A percentile compares a stretch with the other conserved stretches of the same genome.
phyloP scores from a whole-genome alignment of 345 rosid genomes.

The Ceriops decandra region DNA sequence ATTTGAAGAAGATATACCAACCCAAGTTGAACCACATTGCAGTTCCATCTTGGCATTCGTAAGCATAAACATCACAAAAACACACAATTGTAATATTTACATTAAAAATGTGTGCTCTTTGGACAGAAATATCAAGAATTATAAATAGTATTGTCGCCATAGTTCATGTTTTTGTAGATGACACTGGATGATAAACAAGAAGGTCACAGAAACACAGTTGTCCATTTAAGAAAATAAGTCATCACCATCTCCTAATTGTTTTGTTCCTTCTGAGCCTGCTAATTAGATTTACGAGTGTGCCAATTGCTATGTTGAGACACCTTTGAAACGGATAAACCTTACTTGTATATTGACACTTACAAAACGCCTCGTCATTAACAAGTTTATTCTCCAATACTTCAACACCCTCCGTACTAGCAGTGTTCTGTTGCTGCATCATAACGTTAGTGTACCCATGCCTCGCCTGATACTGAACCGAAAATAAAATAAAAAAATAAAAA shows the following conservation, averaged over 20 bases:
- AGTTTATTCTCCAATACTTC: constrained; percentile 53
- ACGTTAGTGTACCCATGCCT: constrained; percentile 62
- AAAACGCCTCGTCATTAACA: constrained; percentile 40
- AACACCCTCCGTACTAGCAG: constrained; percentile 54
- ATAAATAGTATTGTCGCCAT: too few relatives aligned
- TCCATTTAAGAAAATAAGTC: too few relatives aligned
- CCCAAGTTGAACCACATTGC: neutral
- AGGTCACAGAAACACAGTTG: too few relatives aligned
- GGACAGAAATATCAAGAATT: too few relatives aligned
- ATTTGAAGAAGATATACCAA: constrained; percentile 1
- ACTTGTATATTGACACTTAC: constrained; percentile 55
- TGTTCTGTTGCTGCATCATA: constrained; percentile 66
- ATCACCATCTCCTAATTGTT: neutral
- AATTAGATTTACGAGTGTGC: neutral
- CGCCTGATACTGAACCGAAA: constrained; percentile 53
- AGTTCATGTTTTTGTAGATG: too few relatives aligned
- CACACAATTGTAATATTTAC: too few relatives aligned
- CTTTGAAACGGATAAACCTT: constrained; percentile 64
- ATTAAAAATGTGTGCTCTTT: too few relatives aligned
- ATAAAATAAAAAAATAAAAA: too few relatives aligned
- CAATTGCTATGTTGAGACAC: constrained; percentile 22
- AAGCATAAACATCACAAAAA: too few relatives aligned
- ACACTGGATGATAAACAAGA: too few relatives aligned
- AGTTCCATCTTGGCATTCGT: too few relatives aligned
- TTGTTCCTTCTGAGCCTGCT: neutral